Base-by-base conservation (phyloP, 805 yeast species). In the Kuraishia piskuri region DNA sequence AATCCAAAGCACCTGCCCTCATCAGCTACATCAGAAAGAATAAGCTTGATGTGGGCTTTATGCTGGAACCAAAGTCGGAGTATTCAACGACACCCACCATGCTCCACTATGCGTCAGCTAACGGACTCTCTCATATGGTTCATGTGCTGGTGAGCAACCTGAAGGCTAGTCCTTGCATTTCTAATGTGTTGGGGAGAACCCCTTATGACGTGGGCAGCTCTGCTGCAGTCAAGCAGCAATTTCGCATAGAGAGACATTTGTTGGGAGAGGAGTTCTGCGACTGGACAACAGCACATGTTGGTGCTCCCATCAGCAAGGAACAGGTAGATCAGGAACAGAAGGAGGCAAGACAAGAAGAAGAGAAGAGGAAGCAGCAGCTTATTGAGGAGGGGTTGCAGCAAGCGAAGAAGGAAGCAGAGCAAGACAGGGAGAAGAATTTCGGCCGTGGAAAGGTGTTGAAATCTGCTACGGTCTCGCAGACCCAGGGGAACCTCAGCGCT, bases 1-100 rank as follows among this genome's bases (percentile, higher is more conserved):
- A 84, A 59, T 86, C 90, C 3, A 85, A 84, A 59, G 88, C 90
- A 0, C 95, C 96, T 0, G 78, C 86, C 25, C 65, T 94, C 46
- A 69, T 86, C 0, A 69, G 81, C 1, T 88, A 82, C 61, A 56
- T 91, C 51, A 77, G 76, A 54, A 79, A 82, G 56, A 75, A 88
- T 59, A 74, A 76, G 1, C 65, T 88, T 1, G 70, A 75, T 47
- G 73, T 77, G 7, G 75, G 88, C 56, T 79, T 82, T 56, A 50
- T 48, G 20, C 65, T 92, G 4, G 66, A 75, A 37, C 96, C 97
- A 0, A 67, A 63, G 8, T 57, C 70, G 0, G 79, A 76, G 53
- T 85, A 77, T 60, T 59, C 65, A 10, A 68, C 73, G 12, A 74
- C 83, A 0, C 96, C 97, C 3, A 88, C 96, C 0, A 65, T 88